Base-by-base conservation (phyloP, 2,329 filamentous ascomycete genomes). In the Teratosphaeriaceae sp. region DNA sequence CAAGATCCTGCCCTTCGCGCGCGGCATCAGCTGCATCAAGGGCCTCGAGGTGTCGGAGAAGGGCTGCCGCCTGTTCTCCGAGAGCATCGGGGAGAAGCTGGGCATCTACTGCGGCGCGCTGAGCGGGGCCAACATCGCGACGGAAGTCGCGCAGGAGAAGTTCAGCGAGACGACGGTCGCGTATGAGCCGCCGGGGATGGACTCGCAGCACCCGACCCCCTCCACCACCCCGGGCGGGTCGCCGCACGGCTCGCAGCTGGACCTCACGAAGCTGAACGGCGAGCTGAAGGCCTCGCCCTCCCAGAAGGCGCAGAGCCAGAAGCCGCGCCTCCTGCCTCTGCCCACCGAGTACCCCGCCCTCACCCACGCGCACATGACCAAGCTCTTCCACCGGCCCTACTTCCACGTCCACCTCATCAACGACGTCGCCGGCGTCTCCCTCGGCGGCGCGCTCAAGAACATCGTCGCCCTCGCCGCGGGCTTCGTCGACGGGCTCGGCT, bases 21-120 rank as follows among this genome's bases (percentile, higher is more conserved):
- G 94, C 50, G 92, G 88, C 46, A 88, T 98, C 60, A 94, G 88
- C 62, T 98, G 92, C 68, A 96, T 97, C 71, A 98, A 98, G 74
- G 92, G 92, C 55, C 89, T 98, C 48, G 85, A 94, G 55, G 92
- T 98, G 24, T 83, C 85, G 3, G 85, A 90, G 58, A 81, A 86
- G 39, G 87, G 85, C 43, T 82, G 97, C 55, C 82, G 82, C 57
- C 77, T 98, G 42, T 96, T 98, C 71, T 94, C 86, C 42, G 92
- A 98, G 69, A 88, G 84, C 65, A 98, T 98, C 61, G 89, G 89
- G 44, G 81, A 87, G 63, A 83, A 84, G 22, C 75, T 98, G 16
- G 87, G 85, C 49, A 98, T 98, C 64, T 98, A 98, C 73, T 95
- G 89, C 59, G 92, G 92, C 59, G 90, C 92, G 8, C 77, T 98